Evolutionary conservation across 106 monocot genomes (phyloP).

Genomic region (Dioscorea dumetorum): DNA sequence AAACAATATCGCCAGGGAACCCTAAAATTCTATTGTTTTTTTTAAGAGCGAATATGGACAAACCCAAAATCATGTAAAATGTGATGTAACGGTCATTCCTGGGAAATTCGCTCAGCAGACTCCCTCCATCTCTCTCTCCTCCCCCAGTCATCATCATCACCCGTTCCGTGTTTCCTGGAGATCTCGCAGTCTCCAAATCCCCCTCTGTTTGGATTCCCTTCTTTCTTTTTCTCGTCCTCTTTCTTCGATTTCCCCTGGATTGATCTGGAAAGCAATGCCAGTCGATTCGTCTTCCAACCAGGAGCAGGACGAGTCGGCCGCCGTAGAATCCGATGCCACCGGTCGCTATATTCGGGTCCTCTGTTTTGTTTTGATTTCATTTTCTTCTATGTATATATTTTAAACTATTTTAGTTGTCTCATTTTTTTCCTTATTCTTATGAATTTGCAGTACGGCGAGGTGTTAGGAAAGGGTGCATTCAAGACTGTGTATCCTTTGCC

Average conservation of each 20-base stretch:
- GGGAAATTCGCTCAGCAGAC: neutral
- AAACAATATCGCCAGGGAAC: too few species aligned
- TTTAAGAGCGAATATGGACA: too few species aligned
- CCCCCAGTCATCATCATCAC: neutral
- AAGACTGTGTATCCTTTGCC: conserved; percentile 64
- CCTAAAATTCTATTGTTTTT: too few species aligned
- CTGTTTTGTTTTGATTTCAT: neutral
- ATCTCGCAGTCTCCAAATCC: neutral
- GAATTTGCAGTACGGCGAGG: conserved; percentile 38
- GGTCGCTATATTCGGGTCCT: conserved; percentile 51
- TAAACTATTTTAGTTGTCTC: neutral
- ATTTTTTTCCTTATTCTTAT: neutral
- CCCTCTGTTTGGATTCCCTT: neutral
- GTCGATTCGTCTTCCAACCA: conserved; percentile 8
- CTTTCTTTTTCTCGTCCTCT: neutral
- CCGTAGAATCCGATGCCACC: conserved; percentile 37
- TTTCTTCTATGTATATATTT: neutral
- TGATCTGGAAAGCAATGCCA: neutral
- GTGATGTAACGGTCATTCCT: neutral
- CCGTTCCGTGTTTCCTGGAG: neutral
- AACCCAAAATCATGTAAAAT: neutral
- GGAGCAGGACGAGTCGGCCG: conserved; percentile 12
- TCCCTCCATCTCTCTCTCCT: neutral
- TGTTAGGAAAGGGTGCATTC: conserved; percentile 66
- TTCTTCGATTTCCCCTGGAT: neutral